Conservation (phyloP, 352 stramenopile genomes). For the Phytopythium mirpurense region DNA sequence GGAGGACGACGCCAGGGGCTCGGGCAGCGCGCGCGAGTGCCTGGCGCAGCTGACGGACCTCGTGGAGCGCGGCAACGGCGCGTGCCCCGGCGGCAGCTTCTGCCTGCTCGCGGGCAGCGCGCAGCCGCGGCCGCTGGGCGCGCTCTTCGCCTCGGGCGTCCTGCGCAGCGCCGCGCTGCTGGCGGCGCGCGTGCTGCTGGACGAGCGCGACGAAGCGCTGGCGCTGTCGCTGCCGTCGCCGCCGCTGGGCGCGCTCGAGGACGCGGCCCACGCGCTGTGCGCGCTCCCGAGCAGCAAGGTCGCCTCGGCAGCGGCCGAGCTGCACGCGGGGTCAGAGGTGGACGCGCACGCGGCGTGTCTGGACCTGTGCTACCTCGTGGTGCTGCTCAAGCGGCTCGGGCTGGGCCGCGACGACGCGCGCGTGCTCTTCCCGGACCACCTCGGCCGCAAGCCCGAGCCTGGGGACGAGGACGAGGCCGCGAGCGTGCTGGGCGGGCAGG, state of each 20-base stretch:
- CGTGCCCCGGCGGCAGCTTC: constrained; percentile 45
- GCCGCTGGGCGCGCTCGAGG: constrained; percentile 25
- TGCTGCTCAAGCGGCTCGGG: constrained; percentile 53
- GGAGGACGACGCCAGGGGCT: constrained; percentile 20
- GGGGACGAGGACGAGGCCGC: constrained; percentile 17
- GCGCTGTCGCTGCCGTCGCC: constrained; percentile 43
- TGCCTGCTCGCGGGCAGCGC: constrained; percentile 41
- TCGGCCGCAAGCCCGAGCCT: constrained; percentile 20
- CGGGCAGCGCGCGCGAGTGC: constrained; percentile 42
- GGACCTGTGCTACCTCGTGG: constrained; percentile 56
- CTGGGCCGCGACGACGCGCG: constrained; percentile 41
- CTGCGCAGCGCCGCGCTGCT: constrained; percentile 18
- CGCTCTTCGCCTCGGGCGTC: constrained; percentile 51
- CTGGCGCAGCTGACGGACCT: constrained; percentile 31
- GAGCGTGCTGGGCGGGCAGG: constrained; percentile 10
- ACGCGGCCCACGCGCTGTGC: constrained; percentile 36
- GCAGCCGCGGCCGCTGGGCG: constrained; percentile 32
- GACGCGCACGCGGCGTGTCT: constrained; percentile 32
- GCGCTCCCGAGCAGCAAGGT: constrained; percentile 9
- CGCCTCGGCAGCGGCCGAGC: constrained; percentile 2
- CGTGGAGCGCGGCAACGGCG: constrained; percentile 40
- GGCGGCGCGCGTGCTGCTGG: constrained; percentile 26
- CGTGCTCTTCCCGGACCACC: constrained; percentile 49
- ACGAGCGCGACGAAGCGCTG: constrained; percentile 6
- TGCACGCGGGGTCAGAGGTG: constrained; percentile 8